phyloP scores from a whole-genome alignment of 805 yeast species.

The Nakazawaea laoshanensis region DNA sequence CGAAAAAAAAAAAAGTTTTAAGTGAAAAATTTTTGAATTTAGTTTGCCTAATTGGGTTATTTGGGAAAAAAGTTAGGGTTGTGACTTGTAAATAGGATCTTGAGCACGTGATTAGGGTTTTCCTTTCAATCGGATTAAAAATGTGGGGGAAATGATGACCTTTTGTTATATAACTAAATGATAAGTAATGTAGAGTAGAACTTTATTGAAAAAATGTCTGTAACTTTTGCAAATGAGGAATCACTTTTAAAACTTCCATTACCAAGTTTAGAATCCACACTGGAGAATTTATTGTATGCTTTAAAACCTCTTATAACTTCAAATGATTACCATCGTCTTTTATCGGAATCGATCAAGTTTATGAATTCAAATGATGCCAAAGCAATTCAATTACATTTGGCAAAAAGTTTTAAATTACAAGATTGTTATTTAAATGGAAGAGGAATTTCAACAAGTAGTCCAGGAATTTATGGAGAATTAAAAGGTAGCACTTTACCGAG shows the following conservation, averaged over 20 bases:
- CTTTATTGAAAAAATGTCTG: slow-evolving; percentile 1
- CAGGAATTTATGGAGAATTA: slow-evolving; percentile 55
- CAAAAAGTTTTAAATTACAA: slow-evolving; percentile 32
- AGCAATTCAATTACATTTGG: slow-evolving; percentile 46
- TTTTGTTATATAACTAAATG: too few relatives aligned
- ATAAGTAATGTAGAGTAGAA: neutral
- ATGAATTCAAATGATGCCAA: slow-evolving; percentile 30
- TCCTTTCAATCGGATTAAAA: too few relatives aligned
- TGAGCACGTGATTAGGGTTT: too few relatives aligned
- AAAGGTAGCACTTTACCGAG: slow-evolving; percentile 66
- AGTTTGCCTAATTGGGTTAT: slow-evolving; percentile 5
- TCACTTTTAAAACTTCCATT: slow-evolving; percentile 52
- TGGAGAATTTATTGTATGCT: slow-evolving; percentile 44
- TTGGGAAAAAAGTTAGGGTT: too few relatives aligned
- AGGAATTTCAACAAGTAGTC: slow-evolving; percentile 37
- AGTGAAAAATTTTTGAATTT: slow-evolving; percentile 4
- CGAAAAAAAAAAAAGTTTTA: slow-evolving; percentile 2
- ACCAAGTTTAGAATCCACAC: slow-evolving; percentile 44
- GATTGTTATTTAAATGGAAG: slow-evolving; percentile 47
- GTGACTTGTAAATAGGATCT: too few relatives aligned
- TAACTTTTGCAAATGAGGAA: slow-evolving; percentile 32
- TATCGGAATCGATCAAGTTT: slow-evolving; percentile 36
- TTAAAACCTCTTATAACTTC: slow-evolving; percentile 50
- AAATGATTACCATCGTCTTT: slow-evolving; percentile 40
- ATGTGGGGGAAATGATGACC: too few relatives aligned